phyloP scores from a whole-genome alignment of 2,329 filamentous ascomycete species.

The Aspergillus sp. region DNA sequence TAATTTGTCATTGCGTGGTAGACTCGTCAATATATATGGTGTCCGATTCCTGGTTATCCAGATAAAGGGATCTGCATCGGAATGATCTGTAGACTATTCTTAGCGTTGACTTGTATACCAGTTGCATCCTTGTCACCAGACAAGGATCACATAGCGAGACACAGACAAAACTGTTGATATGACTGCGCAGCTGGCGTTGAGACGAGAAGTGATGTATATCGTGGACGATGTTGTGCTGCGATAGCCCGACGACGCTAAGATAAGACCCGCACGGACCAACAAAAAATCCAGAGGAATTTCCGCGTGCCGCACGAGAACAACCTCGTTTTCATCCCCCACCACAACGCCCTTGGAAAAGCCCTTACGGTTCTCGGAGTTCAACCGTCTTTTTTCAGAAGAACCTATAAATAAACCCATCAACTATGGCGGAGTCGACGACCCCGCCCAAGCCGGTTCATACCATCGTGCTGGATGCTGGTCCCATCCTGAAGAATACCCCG shows the following conservation, averaged over 20 bases:
- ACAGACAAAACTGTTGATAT: background rate
- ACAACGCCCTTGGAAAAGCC: background rate
- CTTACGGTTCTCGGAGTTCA: background rate
- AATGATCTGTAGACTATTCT: too few species aligned
- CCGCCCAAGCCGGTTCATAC: constrained; percentile 69
- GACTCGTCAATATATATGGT: too few species aligned
- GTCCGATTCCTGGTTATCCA: too few species aligned
- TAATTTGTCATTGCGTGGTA: too few species aligned
- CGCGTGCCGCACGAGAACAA: constrained; percentile 7
- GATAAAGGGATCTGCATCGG: too few species aligned
- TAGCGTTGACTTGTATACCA: too few species aligned
- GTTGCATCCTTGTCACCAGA: background rate
- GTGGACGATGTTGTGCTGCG: background rate
- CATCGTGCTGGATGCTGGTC: constrained; percentile 85
- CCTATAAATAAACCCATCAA: background rate
- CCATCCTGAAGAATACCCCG: constrained; percentile 90
- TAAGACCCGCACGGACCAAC: constrained; percentile 38
- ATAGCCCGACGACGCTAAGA: constrained; percentile 14
- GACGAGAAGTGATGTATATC: background rate
- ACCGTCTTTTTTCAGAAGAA: background rate
- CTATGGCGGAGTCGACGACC: constrained; percentile 23
- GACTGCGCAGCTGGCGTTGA: too few species aligned
- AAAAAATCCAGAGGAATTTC: constrained; percentile 26
- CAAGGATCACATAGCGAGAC: background rate
- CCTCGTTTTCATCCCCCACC: constrained; percentile 1